phyloP scores from a whole-genome alignment of 495 filamentous ascomycete species.

The Aspergillus olivimuriae region DNA sequence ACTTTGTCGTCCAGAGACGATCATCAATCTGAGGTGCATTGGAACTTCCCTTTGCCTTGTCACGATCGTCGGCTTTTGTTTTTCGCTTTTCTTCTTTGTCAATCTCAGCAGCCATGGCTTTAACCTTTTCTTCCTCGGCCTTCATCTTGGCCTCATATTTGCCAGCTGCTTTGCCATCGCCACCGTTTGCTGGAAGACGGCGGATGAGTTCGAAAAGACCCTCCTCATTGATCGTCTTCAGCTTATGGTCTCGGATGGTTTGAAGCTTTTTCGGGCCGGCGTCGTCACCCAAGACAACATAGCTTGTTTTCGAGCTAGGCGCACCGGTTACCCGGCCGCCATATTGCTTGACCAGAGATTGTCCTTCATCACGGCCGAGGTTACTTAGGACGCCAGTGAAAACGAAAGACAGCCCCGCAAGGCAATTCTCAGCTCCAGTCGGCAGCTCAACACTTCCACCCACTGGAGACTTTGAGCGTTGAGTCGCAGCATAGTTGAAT shows the following conservation, averaged over 20 bases:
- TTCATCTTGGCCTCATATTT: slow-evolving; percentile 75
- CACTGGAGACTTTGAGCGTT: slow-evolving; percentile 52
- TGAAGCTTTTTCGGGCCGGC: slow-evolving; percentile 91
- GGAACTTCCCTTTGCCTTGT: slow-evolving; percentile 2
- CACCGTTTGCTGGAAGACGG: slow-evolving; percentile 77
- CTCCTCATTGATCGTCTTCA: slow-evolving; percentile 91
- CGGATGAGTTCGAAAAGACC: slow-evolving; percentile 85
- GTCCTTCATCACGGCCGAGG: slow-evolving; percentile 78
- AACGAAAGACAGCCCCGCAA: slow-evolving; percentile 92
- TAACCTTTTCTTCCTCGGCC: slow-evolving; percentile 70
- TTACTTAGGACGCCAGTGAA: slow-evolving; percentile 84
- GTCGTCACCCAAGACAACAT: slow-evolving; percentile 83
- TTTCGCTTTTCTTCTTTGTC: slow-evolving; percentile 53
- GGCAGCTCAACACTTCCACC: slow-evolving; percentile 67
- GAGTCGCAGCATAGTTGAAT: slow-evolving; percentile 59
- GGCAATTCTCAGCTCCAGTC: slow-evolving; percentile 78
- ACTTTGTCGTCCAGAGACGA: slow-evolving; percentile 92
- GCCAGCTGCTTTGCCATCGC: slow-evolving; percentile 79
- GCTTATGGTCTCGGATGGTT: slow-evolving; percentile 66
- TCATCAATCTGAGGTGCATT: slow-evolving; percentile 42
- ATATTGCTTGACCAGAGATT: slow-evolving; percentile 81
- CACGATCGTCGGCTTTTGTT: slow-evolving; percentile 28
- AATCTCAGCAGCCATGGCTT: slow-evolving; percentile 73
- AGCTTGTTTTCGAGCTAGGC: slow-evolving; percentile 88
- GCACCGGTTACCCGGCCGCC: slow-evolving; percentile 84